Evolutionary conservation across 192 early-diverging fungal species (phyloP).

Genomic region (Fimicolochytrium jonesii): DNA sequence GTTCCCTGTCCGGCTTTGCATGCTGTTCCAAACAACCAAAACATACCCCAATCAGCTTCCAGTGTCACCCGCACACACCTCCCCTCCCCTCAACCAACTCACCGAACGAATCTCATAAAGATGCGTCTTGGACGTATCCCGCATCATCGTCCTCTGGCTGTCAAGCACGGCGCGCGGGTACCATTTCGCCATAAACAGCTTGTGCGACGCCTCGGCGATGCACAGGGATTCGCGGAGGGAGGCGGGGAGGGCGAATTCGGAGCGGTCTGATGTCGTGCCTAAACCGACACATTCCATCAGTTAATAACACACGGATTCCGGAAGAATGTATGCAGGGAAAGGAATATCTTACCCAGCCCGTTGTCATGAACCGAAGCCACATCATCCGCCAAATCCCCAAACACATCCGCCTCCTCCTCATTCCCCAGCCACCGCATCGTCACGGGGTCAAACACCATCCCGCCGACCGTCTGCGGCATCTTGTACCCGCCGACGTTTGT

Average conservation of each 20-base stretch:
- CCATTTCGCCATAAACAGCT: slow-evolving; percentile 53
- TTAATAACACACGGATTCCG: no score
- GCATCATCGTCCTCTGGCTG: slow-evolving; percentile 22
- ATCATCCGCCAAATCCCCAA: slow-evolving; percentile 37
- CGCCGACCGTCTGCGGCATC: slow-evolving; percentile 30
- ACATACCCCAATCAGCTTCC: no score
- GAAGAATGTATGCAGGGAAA: no score
- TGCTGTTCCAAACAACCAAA: no score
- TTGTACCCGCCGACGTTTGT: slow-evolving; percentile 29
- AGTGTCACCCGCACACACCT: no score
- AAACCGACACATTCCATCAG: no score
- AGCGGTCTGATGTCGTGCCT: slow-evolving; percentile 1
- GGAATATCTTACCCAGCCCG: background rate
- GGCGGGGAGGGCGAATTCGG: slow-evolving; percentile 31
- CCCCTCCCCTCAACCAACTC: no score
- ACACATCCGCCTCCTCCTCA: slow-evolving; percentile 45
- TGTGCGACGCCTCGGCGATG: slow-evolving; percentile 45
- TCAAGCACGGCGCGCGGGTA: slow-evolving; percentile 40
- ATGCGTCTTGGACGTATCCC: slow-evolving; percentile 45
- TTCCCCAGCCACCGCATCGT: slow-evolving; percentile 50
- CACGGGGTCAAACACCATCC: slow-evolving; percentile 49
- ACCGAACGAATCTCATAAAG: slow-evolving; percentile 43
- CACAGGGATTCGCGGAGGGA: slow-evolving; percentile 28
- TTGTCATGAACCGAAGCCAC: background rate
- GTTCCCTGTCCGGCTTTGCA: no score